Evolutionary conservation across 768 basidiomycete genomes (phyloP).

Genomic region (Sporobolomyces pararoseus): DNA sequence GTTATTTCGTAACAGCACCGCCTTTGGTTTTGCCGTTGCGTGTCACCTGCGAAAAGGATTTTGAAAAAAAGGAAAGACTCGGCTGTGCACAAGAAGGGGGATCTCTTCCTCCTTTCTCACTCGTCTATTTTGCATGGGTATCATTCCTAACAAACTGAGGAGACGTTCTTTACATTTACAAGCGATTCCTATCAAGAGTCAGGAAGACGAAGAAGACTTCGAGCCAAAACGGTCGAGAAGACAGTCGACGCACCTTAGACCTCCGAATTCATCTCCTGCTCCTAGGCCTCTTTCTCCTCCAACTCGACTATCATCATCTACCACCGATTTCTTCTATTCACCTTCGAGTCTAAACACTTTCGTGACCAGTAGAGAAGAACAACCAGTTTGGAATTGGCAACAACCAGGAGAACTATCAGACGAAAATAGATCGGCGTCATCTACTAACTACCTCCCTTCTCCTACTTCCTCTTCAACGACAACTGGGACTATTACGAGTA

Average conservation of each 20-base stretch:
- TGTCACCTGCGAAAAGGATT: too few relatives aligned
- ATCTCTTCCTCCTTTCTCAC: too few relatives aligned
- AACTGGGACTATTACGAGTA: background rate
- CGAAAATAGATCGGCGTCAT: background rate
- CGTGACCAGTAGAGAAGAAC: constrained; percentile 1
- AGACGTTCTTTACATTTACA: constrained; percentile 7
- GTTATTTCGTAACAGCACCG: too few relatives aligned
- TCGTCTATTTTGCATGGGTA: background rate
- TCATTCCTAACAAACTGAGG: constrained; percentile 9
- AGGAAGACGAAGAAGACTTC: background rate
- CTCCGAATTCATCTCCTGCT: too few relatives aligned
- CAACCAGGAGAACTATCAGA: background rate
- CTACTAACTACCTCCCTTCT: background rate
- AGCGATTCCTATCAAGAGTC: constrained; percentile 5
- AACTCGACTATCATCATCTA: background rate
- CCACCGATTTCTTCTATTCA: background rate
- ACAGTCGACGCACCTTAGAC: too few relatives aligned
- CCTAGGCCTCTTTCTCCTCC: too few relatives aligned
- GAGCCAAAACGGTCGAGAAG: too few relatives aligned
- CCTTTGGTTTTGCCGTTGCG: too few relatives aligned
- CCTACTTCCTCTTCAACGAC: background rate
- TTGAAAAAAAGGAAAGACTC: too few relatives aligned
- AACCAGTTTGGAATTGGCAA: background rate
- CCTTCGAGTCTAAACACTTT: background rate
- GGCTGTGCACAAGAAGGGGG: too few relatives aligned